Base-by-base conservation (phyloP, 352 stramenopile species). In the Phytophthora meadii region DNA sequence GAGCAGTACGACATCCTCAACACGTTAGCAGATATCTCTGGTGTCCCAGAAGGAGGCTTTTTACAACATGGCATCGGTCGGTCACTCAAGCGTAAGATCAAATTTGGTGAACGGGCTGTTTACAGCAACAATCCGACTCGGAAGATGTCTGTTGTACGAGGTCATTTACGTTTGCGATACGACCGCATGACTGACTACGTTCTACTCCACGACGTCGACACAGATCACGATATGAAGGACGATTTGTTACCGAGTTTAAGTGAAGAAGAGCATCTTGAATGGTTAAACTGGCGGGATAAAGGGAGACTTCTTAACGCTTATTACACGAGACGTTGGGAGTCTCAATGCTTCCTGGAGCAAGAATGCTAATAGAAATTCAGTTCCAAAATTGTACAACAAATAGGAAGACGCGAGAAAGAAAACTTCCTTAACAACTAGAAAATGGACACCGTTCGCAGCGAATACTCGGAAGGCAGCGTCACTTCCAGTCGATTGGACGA, bases 101-200 rank as follows among this genome's bases (percentile, higher is more conserved):
- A 57, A 14, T 80, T 70, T 37, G 67, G 68, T 5, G 51, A 72
- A 28, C 53, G 71, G 15, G 60, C 59, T 10, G 79, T 85, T 36
- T 83, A 66, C 59, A 83, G 65, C 61, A 87, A 83, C 71, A 87
- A 87, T 47, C 76, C 78, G 5, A 55, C 61, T 12, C 66, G 56
- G 28, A 76, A 82, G 28, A 68, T 81, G 49, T 57, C 74, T 30
- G 56, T 72, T 15, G 58, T 86, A 5, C 66, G 59, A 1, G 76
- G 74, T n/a, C 54, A 77, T 22, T 30, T 58, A 8, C 74, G 79
- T 2, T 59, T 84, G 3, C 65, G 79, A 19, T 85, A 84, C 48
- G 79, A 85, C 41, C 50, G 51, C 5, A 36, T 54, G 14, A 66
- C 66, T 2, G 68, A 49, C 30, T 47, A 42, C 24, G 66, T 82